Evolutionary conservation across 2,329 filamentous ascomycete species (phyloP), one percentile per base, ranked within the genome.

Genomic region (Nothopassalora personata): DNA sequence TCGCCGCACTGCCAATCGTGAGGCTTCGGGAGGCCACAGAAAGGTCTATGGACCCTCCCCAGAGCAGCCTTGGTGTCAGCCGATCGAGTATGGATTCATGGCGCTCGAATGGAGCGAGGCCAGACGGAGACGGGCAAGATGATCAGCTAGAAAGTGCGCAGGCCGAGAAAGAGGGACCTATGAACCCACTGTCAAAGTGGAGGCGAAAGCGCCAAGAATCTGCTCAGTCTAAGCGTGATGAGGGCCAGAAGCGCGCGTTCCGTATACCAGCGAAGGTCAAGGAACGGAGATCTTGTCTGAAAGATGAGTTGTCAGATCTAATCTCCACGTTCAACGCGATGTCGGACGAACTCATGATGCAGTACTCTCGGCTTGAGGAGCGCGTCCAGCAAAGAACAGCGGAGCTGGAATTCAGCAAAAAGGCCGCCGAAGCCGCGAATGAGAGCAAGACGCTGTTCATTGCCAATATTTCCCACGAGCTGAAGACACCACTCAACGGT

Each of bases 361-460:
- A 96, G 69, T 97, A 96, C 69, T 85, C 86, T 31, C 86, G 85
- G 10, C 79, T 97, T 0, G 92, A 97, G 72, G 86, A 93, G 58
- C 87, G 93, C 67, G 92, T 97, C 0, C 84, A 84, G 6, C 86
- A 92, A 71, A 82, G 92, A 57, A 97, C 92, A 0, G 84, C 84
- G 36, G 89, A 97, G 73, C 79, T 97, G 0, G 91, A 96, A 70
- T 84, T 90, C 61, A 95, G 88, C 77, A 96, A 96, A 73, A 90
- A 91, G 75, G 90, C 91, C 1, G 92, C 92, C 1, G 92, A 96
- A 73, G 89, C 90, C n/a, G 92, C 92, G 3, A 97, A 96, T 68
- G 90, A 96, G 75, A 95, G 90, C 80, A 99, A 99, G 77, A 97
- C 94, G 0, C 80, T 97, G 8, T 97, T 97, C 76, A 95, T 99